These are phyloP conservation scores for Rhodomyrtus tomentosa DNA, from an alignment of 345 rosid genomes.

Conservation along the genomic window DNA sequence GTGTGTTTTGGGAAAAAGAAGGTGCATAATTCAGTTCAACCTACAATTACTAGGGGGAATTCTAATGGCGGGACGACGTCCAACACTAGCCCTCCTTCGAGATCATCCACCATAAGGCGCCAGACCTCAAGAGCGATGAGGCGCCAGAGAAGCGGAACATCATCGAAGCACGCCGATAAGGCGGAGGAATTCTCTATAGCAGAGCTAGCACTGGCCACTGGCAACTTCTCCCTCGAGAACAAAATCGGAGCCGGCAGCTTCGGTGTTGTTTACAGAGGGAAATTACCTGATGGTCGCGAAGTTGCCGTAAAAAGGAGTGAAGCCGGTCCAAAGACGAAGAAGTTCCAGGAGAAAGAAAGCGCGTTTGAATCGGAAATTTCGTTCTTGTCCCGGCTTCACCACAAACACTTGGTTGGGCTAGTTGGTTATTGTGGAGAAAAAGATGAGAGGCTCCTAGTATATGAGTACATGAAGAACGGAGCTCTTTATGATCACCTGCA, in stretches of 20 bases:
- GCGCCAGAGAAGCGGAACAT: conserved; percentile 90
- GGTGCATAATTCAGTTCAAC: conserved; percentile 88
- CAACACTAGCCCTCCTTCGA: conserved; percentile 39
- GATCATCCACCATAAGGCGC: conserved; percentile 60
- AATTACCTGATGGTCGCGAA: conserved; percentile 58
- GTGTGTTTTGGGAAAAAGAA: conserved; percentile 75
- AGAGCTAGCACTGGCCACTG: conserved; percentile 72
- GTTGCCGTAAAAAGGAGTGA: conserved; percentile 93
- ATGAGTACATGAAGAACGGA: conserved; percentile 40
- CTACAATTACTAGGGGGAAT: conserved; percentile 63
- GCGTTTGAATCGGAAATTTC: conserved; percentile 84
- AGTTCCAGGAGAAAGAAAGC: conserved; percentile 78
- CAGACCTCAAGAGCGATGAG: conserved; percentile 69
- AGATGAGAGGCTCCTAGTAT: conserved; percentile 45
- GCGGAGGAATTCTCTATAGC: conserved; percentile 65
- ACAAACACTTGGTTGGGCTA: conserved; percentile 80
- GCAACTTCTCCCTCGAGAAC: conserved; percentile 60
- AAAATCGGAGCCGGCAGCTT: conserved; percentile 88
- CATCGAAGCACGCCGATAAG: conserved; percentile 70
- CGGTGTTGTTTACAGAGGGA: conserved; percentile 75
- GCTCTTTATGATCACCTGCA: conserved; percentile 38
- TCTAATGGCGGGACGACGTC: conserved; percentile 27
- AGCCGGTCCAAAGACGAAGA: conserved; percentile 47
- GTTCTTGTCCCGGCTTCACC: conserved; percentile 80
- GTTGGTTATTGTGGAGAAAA: conserved; percentile 80